A percentile compares a stretch with the other conserved stretches of the same genome.
These are phyloP conservation scores for Thecaphora thlaspeos DNA, from an alignment of 1,284 basidiomycete species.

Conservation along the genomic window DNA sequence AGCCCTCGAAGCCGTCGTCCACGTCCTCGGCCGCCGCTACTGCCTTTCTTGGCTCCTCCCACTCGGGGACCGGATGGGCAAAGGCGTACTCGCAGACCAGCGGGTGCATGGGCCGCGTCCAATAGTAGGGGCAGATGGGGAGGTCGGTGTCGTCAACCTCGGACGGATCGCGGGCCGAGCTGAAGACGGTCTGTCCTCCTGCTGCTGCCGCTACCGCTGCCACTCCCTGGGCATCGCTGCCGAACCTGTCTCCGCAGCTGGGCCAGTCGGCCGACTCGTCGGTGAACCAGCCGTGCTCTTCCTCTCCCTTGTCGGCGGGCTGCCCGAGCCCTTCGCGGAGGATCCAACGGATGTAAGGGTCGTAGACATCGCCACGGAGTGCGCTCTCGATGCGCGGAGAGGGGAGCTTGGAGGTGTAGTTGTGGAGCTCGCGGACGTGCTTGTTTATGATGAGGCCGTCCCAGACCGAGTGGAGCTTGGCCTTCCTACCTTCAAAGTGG, in stretches of 20 bases:
- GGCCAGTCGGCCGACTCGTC: slow-evolving; percentile 38
- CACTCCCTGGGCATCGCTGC: too few relatives aligned
- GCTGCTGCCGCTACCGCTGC: too few relatives aligned
- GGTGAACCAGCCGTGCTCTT: slow-evolving; percentile 28
- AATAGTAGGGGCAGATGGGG: slow-evolving; percentile 70
- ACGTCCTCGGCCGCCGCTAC: slow-evolving; percentile 1
- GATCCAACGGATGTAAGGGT: slow-evolving; percentile 80
- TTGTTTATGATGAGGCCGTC: slow-evolving; percentile 78
- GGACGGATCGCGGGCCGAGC: slow-evolving; percentile 2
- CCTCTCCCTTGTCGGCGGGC: slow-evolving; percentile 8
- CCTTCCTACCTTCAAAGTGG: slow-evolving; percentile 54
- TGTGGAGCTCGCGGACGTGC: slow-evolving; percentile 70
- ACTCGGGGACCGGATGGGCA: slow-evolving; percentile 65
- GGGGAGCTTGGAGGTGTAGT: slow-evolving; percentile 74
- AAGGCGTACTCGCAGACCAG: slow-evolving; percentile 61
- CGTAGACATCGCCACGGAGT: slow-evolving; percentile 79
- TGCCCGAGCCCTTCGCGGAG: slow-evolving; percentile 71
- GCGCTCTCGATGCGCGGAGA: slow-evolving; percentile 67
- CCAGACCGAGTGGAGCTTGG: slow-evolving; percentile 78
- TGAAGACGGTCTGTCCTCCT: neutral
- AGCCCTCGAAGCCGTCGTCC: neutral
- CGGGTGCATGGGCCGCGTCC: slow-evolving; percentile 44
- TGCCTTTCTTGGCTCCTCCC: slow-evolving; percentile 1
- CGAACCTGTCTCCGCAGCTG: too few relatives aligned
- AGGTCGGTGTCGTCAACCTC: slow-evolving; percentile 52